Conservation (phyloP, 306 rosid genomes). For the Sindora glabra region DNA sequence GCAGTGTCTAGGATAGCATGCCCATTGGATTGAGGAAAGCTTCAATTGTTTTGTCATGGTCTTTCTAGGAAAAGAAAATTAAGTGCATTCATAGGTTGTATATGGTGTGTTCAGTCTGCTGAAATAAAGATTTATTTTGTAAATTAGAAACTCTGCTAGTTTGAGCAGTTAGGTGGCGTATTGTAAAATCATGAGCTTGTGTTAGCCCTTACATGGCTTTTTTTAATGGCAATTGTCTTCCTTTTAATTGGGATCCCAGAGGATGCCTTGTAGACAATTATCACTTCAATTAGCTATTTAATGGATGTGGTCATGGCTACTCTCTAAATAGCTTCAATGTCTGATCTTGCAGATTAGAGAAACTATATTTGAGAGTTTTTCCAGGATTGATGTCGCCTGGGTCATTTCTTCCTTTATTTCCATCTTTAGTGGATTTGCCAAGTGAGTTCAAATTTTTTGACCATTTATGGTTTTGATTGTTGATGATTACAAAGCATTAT, state of each 20-base stretch:
- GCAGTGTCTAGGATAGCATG: no score
- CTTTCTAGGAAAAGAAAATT: no score
- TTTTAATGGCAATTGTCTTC: no score
- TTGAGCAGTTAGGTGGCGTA: background rate
- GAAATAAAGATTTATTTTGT: background rate
- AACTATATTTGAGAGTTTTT: slow-evolving; percentile 54
- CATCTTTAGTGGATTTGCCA: slow-evolving; percentile 72
- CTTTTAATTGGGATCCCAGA: no score
- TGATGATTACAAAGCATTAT: no score
- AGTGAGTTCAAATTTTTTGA: slow-evolving; percentile 43
- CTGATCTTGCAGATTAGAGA: slow-evolving; percentile 59
- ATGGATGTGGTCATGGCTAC: no score
- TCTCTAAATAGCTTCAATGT: background rate
- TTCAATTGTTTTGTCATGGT: no score
- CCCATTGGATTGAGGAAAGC: no score
- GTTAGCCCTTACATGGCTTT: no score
- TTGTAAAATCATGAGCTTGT: background rate
- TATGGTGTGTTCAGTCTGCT: background rate
- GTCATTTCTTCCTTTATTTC: slow-evolving; percentile 86
- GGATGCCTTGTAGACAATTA: background rate
- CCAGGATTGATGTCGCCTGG: slow-evolving; percentile 82
- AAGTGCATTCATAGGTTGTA: no score
- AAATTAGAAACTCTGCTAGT: background rate
- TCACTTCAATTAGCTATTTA: no score
- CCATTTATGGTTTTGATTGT: background rate